Evolutionary conservation across 768 basidiomycete genomes (phyloP), one percentile per base, ranked within the genome.

Genomic region (Lactifluus piperatus): DNA sequence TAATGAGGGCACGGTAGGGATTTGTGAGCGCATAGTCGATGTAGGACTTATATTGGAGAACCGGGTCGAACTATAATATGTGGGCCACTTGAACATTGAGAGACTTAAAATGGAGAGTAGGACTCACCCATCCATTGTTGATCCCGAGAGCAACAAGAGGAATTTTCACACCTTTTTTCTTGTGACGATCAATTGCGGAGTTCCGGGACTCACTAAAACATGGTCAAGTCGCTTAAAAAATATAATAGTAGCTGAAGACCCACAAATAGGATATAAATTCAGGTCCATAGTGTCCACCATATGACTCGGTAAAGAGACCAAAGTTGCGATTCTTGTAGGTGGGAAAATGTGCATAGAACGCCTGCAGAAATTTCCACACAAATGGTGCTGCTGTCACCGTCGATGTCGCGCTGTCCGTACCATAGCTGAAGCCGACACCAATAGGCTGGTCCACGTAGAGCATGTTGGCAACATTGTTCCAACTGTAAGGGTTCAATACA

Each of bases 241-340:
- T 39, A 13, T 24, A 18, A 16, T 26, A 29, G 47, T 13, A 30
- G 34, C 47, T 27, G 5, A 3, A 37, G 20, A 56, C 54, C 14
- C 32, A 56, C 54, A 56, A 58, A 47, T 44, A 45, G 20, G 18
- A 46, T n/a, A 49, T 43, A 55, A 68, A 68, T 8, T 54, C 57
- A 0, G 68, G 68, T 1, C 68, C 68, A 48, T 67, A 68, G 44
- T 69, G 68, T 6, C 68, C 68, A 16, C 62, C 59, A 24, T 52
- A 60, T 73, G 79, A 80, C 67, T 81, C 79, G 1, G 79, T 79
- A 79, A 80, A 82, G 41, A 81, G 69, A 1, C 77, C 80, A 45
- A 81, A 68, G 6, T 73, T 70, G 54, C 70, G 73, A 2, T 62
- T 60, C 30, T 71, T 65, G 24, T 74, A 75, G 30, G 74, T 71